These are phyloP conservation scores for Echites panduratus DNA, from an alignment of 257 asterid genomes.

Conservation along the genomic window DNA sequence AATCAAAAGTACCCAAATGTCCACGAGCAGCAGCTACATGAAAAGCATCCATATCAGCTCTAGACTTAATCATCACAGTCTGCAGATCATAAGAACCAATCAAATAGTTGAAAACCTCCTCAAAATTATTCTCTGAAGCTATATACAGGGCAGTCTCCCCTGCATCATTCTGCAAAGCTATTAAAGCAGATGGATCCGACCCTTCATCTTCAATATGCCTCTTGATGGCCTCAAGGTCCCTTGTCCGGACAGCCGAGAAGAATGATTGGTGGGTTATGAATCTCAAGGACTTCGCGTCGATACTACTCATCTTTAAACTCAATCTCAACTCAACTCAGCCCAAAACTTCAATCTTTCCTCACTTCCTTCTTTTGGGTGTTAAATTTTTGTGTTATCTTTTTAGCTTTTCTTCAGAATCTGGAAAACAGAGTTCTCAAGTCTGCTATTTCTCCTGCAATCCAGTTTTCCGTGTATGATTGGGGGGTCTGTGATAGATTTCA, in stretches of 20 bases:
- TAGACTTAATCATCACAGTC: conserved; percentile 55
- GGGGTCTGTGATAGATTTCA: neutral
- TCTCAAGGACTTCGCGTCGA: conserved; percentile 76
- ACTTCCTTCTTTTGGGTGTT: neutral
- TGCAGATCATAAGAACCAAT: conserved; percentile 62
- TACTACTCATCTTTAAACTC: conserved; percentile 20
- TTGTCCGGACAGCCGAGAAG: conserved; percentile 66
- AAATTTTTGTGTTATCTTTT: too few species aligned
- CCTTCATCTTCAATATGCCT: conserved; percentile 48
- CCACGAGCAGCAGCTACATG: conserved; percentile 86
- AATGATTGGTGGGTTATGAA: conserved; percentile 89
- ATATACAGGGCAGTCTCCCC: conserved; percentile 75
- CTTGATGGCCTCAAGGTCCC: conserved; percentile 58
- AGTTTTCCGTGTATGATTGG: neutral
- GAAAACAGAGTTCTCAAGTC: neutral
- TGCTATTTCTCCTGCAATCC: neutral
- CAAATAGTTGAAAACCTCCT: conserved; percentile 46
- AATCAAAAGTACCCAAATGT: conserved; percentile 49
- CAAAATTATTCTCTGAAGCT: conserved; percentile 63
- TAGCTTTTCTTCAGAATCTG: neutral
- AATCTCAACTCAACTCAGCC: conserved; percentile 2
- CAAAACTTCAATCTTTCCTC: conserved; percentile 18
- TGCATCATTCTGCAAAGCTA: conserved; percentile 68
- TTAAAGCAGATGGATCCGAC: conserved; percentile 50
- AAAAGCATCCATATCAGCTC: conserved; percentile 71